phyloP scores from a whole-genome alignment of 23 red algal genomes.

The Gracilariopsis chorda region DNA sequence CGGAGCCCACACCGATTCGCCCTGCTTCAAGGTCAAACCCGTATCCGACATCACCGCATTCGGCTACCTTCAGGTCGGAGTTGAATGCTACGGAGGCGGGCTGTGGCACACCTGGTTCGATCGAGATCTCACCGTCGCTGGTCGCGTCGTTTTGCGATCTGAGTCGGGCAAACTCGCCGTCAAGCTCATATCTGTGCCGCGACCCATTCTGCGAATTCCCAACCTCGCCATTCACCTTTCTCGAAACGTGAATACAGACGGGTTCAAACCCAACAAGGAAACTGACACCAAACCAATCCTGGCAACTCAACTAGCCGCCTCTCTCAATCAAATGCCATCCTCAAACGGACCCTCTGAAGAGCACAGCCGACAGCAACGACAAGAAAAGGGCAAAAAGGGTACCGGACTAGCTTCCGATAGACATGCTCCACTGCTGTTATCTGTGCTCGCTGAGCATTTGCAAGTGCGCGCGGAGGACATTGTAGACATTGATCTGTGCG shows the following conservation, averaged over 20 bases:
- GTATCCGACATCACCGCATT: constrained; percentile 3
- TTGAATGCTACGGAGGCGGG: constrained; percentile 91
- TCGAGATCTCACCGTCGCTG: constrained; percentile 82
- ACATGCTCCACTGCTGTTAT: constrained; percentile 53
- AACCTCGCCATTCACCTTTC: constrained; percentile 86
- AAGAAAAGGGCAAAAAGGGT: background rate
- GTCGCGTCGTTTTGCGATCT: constrained; percentile 62
- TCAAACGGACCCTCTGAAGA: background rate
- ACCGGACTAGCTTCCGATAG: background rate
- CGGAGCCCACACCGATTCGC: constrained; percentile 91
- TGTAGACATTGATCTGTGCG: constrained; percentile 71
- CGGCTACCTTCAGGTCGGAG: constrained; percentile 66
- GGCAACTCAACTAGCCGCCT: constrained; percentile 28
- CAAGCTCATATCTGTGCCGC: constrained; percentile 45
- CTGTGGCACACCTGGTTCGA: constrained; percentile 98
- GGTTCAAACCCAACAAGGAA: constrained; percentile 81
- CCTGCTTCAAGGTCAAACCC: constrained; percentile 88
- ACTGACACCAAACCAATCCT: constrained; percentile 70
- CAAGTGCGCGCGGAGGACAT: constrained; percentile 23
- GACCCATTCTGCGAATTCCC: constrained; percentile 76
- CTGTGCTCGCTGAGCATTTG: constrained; percentile 28
- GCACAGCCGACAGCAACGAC: no score
- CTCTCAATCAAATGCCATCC: background rate
- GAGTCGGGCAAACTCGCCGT: background rate
- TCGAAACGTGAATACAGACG: constrained; percentile 66